phyloP scores from a whole-genome alignment of 345 rosid species.

The Ailanthus altissimus region DNA sequence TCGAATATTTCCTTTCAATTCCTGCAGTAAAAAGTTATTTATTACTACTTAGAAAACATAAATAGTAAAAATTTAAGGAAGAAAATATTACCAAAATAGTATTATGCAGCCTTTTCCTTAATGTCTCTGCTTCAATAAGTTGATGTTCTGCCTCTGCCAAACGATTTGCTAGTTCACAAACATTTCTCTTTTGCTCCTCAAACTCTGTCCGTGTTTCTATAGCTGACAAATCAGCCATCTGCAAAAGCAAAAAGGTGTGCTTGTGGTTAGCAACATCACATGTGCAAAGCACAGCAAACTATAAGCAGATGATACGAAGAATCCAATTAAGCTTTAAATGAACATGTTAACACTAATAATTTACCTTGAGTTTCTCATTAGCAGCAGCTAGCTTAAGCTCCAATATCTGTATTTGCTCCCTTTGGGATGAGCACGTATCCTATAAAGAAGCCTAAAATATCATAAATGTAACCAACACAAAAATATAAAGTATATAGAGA shows the following conservation, averaged over 20 bases:
- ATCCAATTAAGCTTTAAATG: too few species aligned
- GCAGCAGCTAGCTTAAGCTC: constrained; percentile 68
- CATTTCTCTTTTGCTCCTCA: constrained; percentile 49
- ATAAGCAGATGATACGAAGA: not conserved
- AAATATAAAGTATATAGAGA: not conserved
- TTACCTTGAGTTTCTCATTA: constrained; percentile 81
- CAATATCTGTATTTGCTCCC: constrained; percentile 59
- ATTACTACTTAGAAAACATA: not conserved
- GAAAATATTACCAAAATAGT: constrained; percentile 65
- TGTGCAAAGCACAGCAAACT: too few species aligned
- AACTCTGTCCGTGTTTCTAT: constrained; percentile 49
- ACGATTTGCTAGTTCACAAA: constrained; percentile 52
- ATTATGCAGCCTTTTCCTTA: constrained; percentile 84
- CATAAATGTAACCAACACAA: not conserved
- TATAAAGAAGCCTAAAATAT: constrained; percentile 28
- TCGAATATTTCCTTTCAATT: constrained; percentile 94
- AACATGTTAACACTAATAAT: not conserved
- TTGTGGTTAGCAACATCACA: constrained; percentile 1
- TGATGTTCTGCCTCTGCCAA: constrained; percentile 60
- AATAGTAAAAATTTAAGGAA: not conserved
- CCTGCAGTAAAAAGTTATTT: constrained; percentile 42
- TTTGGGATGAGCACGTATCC: constrained; percentile 84
- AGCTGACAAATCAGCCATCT: constrained; percentile 63
- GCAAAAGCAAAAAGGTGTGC: constrained; percentile 13
- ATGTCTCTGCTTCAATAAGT: constrained; percentile 70